Base-by-base conservation (phyloP, 768 basidiomycete genomes). In the Russula olivacea region DNA sequence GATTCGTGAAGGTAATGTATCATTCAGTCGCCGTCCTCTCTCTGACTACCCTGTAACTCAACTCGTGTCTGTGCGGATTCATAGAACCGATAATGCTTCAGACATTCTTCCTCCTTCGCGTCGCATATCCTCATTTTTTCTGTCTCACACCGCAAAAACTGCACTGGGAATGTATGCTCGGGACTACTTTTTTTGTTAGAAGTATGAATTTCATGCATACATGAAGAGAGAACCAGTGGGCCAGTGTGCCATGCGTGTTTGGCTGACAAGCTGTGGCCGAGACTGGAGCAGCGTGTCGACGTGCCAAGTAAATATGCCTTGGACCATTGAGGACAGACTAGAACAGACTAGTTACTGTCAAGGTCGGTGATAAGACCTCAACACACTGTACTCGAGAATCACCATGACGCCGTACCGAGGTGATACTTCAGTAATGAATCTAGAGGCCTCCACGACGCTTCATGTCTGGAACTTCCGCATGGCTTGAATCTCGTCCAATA, bases 381-480 rank as follows among this genome's bases (percentile, higher is more conserved):
- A 36, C 30, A 47, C 17, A 28, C 15, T 21, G 23, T 38, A 40
- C 36, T 48, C 0, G 47, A 41, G 19, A 15, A 54, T 49, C 34
- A 51, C 30, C 34, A 41, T 51, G 49, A n/a, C 7, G n/a, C 15
- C 47, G 17, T 25, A 30, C 28, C 15, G 45, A 32, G 55, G 28
- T 4, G 7, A 58, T 36, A 53, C 14, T 23, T 36, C 10, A 23
- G 17, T 34, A 21, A 55, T 11, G 21, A 21, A 4, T 3, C 43
- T n/a, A 9, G 3, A 47, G 21, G n/a, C n/a, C 6, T n/a, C 34
- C 15, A 32, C 12, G 28, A 19, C 54, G 23, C 23, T 11, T 64
- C 74, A 91, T 68, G 88, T 79, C 74, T 95, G 92, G 81, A 89
- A 92, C 76, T 91, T 91, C 71, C 92, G 80, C 84, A 93, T 87